Evolutionary conservation across 2,329 filamentous ascomycete genomes (phyloP), one percentile per base, ranked within the genome.

Genomic region (Aspergillus eucalypticola): DNA sequence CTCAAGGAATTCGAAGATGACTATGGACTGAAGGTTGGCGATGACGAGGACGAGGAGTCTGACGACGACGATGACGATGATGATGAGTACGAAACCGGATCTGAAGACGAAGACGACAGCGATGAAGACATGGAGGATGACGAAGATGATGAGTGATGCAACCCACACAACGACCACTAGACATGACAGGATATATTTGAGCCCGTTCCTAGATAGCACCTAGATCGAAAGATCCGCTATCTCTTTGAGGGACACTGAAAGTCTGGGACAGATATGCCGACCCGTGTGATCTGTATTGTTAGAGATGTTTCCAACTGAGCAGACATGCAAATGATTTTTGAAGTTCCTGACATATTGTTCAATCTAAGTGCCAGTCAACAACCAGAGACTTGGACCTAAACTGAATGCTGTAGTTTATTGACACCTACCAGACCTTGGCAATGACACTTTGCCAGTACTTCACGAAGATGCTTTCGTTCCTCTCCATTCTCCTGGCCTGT

Each of bases 1-100:
- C 82, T 98, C 53, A 86, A 88, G 44, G 84, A 90, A 69, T 98
- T 96, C 75, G 87, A 96, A 74, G 91, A 97, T 64, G 91, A 92
- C 70, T 98, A 98, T 73, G 94, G 94, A 0, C 78, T 97, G 50
- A 84, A 90, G 73, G 83, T 82, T 2, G 82, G 80, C 2, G 84
- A 83, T 3, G 86, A 83, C 0, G 85, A 85, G 0, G 81, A 83
- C 0, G 82, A 83, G 0, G 84, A 85, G 0, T 83, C 81, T 1
- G 78, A 78, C 0, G 78, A 79, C 2, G 25, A 27, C 7, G 25
- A 27, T 1, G 76, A 78, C 3, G 79, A 80, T 0, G 76, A 80
- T 0, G 76, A 78, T 6, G 78, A 76, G 10, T 75, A 78, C 0
- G 82, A 84, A 1, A 68, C 66, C 15, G 75, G 71, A 35, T 82